phyloP scores from a whole-genome alignment of 345 rosid genomes.

The Triadica sebifera region DNA sequence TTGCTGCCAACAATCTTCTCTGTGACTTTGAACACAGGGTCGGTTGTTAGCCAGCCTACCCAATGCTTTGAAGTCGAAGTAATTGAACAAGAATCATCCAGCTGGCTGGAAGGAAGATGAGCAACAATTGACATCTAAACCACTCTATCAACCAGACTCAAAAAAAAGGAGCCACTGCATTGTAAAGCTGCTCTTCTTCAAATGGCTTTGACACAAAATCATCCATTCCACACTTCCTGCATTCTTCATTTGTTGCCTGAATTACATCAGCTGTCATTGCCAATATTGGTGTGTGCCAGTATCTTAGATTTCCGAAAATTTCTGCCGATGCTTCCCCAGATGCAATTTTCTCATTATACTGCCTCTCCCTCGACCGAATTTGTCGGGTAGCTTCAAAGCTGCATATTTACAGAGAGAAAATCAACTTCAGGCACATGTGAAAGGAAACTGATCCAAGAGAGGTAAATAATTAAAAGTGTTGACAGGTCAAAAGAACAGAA shows the following conservation, averaged over 20 bases:
- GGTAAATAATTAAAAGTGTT: background rate
- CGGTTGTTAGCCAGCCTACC: conserved; percentile 17
- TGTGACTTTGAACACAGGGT: conserved; percentile 9
- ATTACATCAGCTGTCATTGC: conserved; percentile 96
- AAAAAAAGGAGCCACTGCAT: conserved; percentile 71
- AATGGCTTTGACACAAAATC: conserved; percentile 81
- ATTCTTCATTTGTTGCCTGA: conserved; percentile 71
- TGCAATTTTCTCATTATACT: conserved; percentile 50
- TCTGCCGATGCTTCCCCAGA: conserved; percentile 49
- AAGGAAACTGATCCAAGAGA: background rate
- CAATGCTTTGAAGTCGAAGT: conserved; percentile 19
- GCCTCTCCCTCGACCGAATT: conserved; percentile 54
- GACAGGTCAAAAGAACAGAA: conserved; percentile 6
- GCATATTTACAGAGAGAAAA: conserved; percentile 25
- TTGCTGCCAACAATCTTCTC: background rate
- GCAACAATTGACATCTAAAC: conserved; percentile 16
- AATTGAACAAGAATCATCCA: conserved; percentile 14
- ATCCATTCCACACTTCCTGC: conserved; percentile 85
- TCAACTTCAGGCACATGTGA: background rate
- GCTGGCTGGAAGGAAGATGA: conserved; percentile 22
- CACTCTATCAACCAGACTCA: conserved; percentile 38
- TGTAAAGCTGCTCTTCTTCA: conserved; percentile 74
- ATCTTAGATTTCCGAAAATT: conserved; percentile 36
- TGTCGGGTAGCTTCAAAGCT: conserved; percentile 85
- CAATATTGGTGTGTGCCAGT: conserved; percentile 75